phyloP scores from a whole-genome alignment of 495 filamentous ascomycete species.

The Echria macrotheca region DNA sequence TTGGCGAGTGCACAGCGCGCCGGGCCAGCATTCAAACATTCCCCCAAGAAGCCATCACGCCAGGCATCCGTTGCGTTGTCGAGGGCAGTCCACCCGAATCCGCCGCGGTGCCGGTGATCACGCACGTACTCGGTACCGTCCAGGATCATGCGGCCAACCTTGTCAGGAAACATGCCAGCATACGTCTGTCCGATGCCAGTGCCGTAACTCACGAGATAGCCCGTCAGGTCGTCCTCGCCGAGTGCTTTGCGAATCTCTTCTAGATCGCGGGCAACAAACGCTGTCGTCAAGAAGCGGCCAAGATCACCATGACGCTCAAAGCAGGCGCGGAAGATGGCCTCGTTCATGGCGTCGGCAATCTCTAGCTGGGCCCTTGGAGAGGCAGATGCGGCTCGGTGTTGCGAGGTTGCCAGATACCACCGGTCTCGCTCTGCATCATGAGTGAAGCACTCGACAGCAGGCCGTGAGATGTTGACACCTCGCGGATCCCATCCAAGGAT shows the following conservation, averaged over 20 bases:
- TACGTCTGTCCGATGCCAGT: constrained; percentile 59
- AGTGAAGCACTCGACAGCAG: constrained; percentile 46
- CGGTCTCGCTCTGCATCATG: constrained; percentile 37
- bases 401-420: constrained; percentile 34
- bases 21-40: constrained; percentile 42
- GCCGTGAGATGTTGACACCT: constrained; percentile 48
- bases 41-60: constrained; percentile 44
- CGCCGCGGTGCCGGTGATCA: constrained; percentile 39
- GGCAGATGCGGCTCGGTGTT: constrained; percentile 32
- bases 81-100: constrained; percentile 41
- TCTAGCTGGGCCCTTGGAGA: constrained; percentile 32
- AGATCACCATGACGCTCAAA: constrained; percentile 41
- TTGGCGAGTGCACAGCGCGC: constrained; percentile 36
- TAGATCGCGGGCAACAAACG: constrained; percentile 44
- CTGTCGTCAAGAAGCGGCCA: constrained; percentile 36
- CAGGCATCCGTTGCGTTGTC: constrained; percentile 44
- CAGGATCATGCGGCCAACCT: constrained; percentile 42
- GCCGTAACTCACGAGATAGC: constrained; percentile 67
- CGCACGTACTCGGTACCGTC: constrained; percentile 47
- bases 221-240: constrained; percentile 46
- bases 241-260: constrained; percentile 46
- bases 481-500: constrained; percentile 54
- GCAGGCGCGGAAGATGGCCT: constrained; percentile 39
- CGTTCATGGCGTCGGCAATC: constrained; percentile 35
- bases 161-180: constrained; percentile 43